Evolutionary conservation across 768 basidiomycete genomes (phyloP).

Genomic region (Mrakia frigida): DNA sequence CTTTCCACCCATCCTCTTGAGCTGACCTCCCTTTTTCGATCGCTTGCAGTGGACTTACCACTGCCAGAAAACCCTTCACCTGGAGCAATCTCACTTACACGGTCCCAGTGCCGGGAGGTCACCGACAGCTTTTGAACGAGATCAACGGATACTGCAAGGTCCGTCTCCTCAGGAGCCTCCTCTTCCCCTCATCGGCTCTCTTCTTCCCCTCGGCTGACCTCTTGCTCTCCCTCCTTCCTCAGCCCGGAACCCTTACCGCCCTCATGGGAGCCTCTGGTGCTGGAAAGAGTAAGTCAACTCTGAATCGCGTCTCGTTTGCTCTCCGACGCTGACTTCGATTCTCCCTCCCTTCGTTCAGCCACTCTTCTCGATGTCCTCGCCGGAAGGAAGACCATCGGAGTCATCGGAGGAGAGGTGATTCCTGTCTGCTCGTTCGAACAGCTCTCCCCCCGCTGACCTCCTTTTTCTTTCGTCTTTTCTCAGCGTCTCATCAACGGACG

Average conservation of each 20-base stretch:
- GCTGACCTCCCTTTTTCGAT: too few species aligned
- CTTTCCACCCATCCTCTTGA: too few species aligned
- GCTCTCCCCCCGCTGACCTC: too few species aligned
- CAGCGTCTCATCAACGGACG: conserved; percentile 58
- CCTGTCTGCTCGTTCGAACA: too few species aligned
- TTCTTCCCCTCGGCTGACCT: too few species aligned
- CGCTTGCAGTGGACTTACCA: conserved; percentile 24
- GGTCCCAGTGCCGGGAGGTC: conserved; percentile 39
- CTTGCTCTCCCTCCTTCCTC: too few species aligned
- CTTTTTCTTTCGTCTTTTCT: too few species aligned
- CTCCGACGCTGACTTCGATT: too few species aligned
- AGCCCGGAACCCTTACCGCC: too few species aligned
- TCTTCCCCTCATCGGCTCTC: too few species aligned
- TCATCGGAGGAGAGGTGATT: conserved; percentile 58
- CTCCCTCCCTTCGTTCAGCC: conserved; percentile 32
- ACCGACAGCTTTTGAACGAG: conserved; percentile 56
- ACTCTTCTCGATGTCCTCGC: conserved; percentile 61
- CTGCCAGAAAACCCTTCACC: conserved; percentile 40
- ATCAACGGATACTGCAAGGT: conserved; percentile 74
- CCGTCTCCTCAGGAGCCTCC: too few species aligned
- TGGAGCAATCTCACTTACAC: conserved; percentile 40
- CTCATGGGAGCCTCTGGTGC: conserved; percentile 42
- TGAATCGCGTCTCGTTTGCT: neutral
- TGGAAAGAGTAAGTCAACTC: conserved; percentile 47
- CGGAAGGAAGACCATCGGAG: conserved; percentile 58